Base-by-base conservation (phyloP, 345 rosid genomes). In the Aethionema arabicum region DNA sequence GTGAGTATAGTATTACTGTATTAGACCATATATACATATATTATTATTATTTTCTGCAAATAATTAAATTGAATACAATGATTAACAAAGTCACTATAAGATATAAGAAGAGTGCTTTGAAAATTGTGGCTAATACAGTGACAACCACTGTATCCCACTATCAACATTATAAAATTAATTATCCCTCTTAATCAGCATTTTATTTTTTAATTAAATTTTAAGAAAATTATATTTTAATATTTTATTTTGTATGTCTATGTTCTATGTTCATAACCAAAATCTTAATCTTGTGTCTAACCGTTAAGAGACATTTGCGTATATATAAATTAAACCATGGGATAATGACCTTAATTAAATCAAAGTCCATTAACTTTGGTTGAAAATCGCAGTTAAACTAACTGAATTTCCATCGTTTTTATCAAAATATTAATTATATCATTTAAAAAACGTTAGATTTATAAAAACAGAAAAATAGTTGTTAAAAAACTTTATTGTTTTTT, bases 111-210 rank as follows among this genome's bases (percentile, higher is more conserved):
- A 21, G 30, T 44, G 46, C 46, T 44, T 65, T 54, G 61, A 44
- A 41, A 54, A 12, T 54, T 65, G 61, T 65, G 61, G 69, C 61
- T 43, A 65, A 52, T 4, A 32, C 42, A 64, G 30, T 53, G 68
- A 33, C 52, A 42, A 52, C 35, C 59, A 63, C 49, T 51, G 11
- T 62, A 35, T 32, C 21, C 33, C 43, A 32, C 42, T 15, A 16
- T 35, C 35, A 32, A 27, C 16, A 21, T 21, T 21, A 36, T 36
- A 48, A 47, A 36, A 27, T 21, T 21, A 21, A 21, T 21, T 21
- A 21, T 21, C 27, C 27, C 27, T 21, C 27, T 21, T 21, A 21
- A 21, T 21, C 27, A 21, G 27, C 37, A 48, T 3, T 35, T 35
- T 8, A 8, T 8, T 46, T 16, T 12, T 39, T n/a, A 56, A 29